These are phyloP conservation scores for Pichia cephalocereana DNA, from an alignment of 805 yeast genomes.

Conservation along the genomic window DNA sequence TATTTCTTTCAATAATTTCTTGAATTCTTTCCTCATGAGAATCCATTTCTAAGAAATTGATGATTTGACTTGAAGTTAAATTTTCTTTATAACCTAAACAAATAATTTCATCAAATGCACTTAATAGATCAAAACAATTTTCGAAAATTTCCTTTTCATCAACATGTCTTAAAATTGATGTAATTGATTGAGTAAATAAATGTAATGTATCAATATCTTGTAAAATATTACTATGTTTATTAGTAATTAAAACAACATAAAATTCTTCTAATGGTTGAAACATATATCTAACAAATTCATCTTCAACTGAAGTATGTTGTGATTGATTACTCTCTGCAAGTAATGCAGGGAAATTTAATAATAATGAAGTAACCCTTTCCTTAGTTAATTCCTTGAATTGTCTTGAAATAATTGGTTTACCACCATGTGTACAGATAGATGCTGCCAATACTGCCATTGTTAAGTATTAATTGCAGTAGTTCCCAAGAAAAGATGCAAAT, in stretches of 20 bases:
- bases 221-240: slow-evolving; percentile 80
- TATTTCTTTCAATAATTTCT: slow-evolving; percentile 93
- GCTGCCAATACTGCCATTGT: slow-evolving; percentile 81
- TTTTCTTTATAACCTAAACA: slow-evolving; percentile 86
- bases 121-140: slow-evolving; percentile 78
- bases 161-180: slow-evolving; percentile 57
- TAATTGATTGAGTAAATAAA: slow-evolving; percentile 72
- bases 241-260: slow-evolving; percentile 84
- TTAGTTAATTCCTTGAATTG: slow-evolving; percentile 81
- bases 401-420: slow-evolving; percentile 85
- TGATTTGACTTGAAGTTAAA: slow-evolving; percentile 70
- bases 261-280: slow-evolving; percentile 94
- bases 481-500: neutral
- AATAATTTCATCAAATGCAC: slow-evolving; percentile 91
- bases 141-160: slow-evolving; percentile 80
- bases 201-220: slow-evolving; percentile 93
- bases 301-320: slow-evolving; percentile 92
- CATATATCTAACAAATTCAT: slow-evolving; percentile 83
- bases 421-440: slow-evolving; percentile 87
- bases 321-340: slow-evolving; percentile 55
- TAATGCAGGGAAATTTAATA: slow-evolving; percentile 78
- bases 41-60: slow-evolving; percentile 91
- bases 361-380: slow-evolving; percentile 76
- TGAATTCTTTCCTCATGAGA: slow-evolving; percentile 98
- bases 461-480: neutral